Conservation (phyloP, 208 protist species). For the Leishmania amazonensis region DNA sequence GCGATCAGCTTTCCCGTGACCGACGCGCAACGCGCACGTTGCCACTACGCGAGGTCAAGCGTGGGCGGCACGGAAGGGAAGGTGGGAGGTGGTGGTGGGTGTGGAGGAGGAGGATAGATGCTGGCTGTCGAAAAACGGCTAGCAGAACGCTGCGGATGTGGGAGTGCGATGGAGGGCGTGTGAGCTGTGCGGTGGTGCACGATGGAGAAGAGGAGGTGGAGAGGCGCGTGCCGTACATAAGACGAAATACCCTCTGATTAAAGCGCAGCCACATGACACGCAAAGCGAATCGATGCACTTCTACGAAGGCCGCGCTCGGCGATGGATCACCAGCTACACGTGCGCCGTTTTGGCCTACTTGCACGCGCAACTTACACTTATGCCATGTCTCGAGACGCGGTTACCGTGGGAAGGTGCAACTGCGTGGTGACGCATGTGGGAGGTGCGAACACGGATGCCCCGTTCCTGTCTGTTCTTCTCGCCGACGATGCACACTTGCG, state of each 20-base stretch:
- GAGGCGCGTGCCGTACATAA: background rate
- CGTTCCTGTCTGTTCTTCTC: background rate
- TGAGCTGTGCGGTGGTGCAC: background rate
- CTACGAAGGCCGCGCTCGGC: background rate
- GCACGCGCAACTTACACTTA: background rate
- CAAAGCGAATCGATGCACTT: background rate
- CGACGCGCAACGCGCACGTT: background rate
- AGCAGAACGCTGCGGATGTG: background rate
- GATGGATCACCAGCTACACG: too few species aligned
- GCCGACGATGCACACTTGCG: background rate
- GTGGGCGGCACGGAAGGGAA: background rate
- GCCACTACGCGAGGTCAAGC: background rate
- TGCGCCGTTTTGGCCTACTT: background rate
- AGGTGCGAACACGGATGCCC: background rate
- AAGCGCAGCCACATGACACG: background rate
- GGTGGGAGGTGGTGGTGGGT: background rate
- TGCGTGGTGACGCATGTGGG: background rate
- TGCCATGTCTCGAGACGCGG: background rate
- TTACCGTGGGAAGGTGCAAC: background rate
- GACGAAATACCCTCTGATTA: background rate
- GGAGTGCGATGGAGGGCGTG: background rate
- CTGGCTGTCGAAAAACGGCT: background rate
- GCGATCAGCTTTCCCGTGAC: background rate
- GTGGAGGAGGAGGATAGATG: background rate
- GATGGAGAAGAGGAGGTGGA: background rate